Evolutionary conservation across 441 rosid genomes (phyloP), one percentile per base, ranked within the genome.

Genomic region (Adansonia gregorii): DNA sequence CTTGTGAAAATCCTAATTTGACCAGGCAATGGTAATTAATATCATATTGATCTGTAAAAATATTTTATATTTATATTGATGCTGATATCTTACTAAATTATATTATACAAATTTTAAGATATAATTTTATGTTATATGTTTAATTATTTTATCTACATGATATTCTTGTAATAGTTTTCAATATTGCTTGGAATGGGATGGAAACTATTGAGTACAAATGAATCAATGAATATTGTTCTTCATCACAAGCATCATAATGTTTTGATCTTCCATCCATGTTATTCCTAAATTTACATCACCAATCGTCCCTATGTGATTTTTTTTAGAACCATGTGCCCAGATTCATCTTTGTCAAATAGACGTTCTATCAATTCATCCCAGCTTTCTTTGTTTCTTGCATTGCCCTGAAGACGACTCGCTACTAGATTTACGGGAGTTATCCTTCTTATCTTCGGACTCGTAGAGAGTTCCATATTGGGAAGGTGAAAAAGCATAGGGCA

Each of bases 391-490:
- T 79, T 79, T 78, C 67, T 69, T 82, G 61, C 78, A 80, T 73
- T 52, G 78, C 68, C 52, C 73, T 27, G 88, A 73, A 8, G 92
- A 69, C n/a, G 92, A 79, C 75, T 81, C 88, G 17, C 84, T 88
- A 2, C 78, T 78, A 0, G 84, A 86, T 56, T 74, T 74, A 1
- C 46, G 56, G 1, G 86, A 79, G 22, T 83, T 82, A 41, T 80
- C 81, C 27, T 84, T 82, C 52, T 79, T 83, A 67, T 88, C 90
- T 71, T 82, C 87, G 22, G 69, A 73, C 75, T 82, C 91, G 70
- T 87, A 83, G 12, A 96, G 94, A 52, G 99, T 96, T 19, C 98
- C 99, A 39, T 96, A 96, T 11, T 60, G 86, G 52, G 94, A 93
- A 20, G 89, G 80, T 41, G 88, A 83, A 76, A 73, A 86, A 0